A percentile compares a stretch with the other conserved stretches of the same genome.
phyloP scores from a whole-genome alignment of 148 eudicot species.

The Limonium bicolor region DNA sequence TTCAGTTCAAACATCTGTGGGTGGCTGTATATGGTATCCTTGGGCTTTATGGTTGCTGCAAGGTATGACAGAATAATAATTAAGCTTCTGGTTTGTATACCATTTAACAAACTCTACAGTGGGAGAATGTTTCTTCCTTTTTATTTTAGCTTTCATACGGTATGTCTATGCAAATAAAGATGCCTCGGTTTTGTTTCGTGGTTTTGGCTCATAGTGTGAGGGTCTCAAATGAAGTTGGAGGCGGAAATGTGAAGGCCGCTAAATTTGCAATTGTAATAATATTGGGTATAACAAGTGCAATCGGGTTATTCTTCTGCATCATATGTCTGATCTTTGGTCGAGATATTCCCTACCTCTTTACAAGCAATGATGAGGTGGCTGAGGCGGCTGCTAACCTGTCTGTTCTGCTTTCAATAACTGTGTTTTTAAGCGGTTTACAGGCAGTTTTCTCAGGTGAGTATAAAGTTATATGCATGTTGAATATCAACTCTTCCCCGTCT shows the following conservation, averaged over 20 bases:
- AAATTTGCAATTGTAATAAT: neutral
- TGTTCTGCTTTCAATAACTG: slow-evolving; percentile 20
- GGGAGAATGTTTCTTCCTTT: slow-evolving; percentile 1
- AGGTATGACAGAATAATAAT: no score
- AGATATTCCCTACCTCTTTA: slow-evolving; percentile 20
- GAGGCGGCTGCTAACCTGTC: slow-evolving; percentile 25
- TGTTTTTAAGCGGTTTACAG: slow-evolving; percentile 25
- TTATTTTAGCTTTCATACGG: no score
- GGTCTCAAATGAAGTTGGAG: slow-evolving; percentile 1
- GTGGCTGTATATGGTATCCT: neutral
- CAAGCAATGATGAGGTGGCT: slow-evolving; percentile 25
- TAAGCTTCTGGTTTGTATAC: slow-evolving; percentile 2
- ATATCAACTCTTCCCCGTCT: no score
- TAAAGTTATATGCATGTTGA: neutral
- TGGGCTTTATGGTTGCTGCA: slow-evolving; percentile 3
- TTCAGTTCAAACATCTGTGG: slow-evolving; percentile 1
- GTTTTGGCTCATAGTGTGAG: neutral
- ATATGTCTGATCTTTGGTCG: slow-evolving; percentile 19
- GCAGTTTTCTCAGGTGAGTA: slow-evolving; percentile 33
- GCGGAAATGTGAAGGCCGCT: neutral
- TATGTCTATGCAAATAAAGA: no score
- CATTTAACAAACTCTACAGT: neutral
- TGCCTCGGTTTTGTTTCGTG: no score
- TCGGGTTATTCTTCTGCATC: slow-evolving; percentile 5
- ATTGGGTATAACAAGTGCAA: neutral